A percentile compares a stretch with the other conserved stretches of the same genome.
phyloP scores from a whole-genome alignment of 805 yeast genomes.

The Allodekkera sacchari region DNA sequence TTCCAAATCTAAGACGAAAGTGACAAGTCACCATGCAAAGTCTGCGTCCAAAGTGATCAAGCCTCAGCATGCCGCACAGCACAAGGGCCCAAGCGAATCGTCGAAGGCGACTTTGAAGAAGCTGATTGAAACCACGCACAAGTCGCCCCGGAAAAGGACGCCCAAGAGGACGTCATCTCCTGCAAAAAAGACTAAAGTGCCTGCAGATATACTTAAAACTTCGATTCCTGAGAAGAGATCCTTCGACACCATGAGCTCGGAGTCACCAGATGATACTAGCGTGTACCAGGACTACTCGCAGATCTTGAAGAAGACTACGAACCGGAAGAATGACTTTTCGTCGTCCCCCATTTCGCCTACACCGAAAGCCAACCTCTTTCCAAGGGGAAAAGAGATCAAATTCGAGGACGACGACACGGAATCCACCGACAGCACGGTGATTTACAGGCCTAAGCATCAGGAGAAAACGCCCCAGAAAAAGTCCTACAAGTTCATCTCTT shows the following conservation, averaged over 20 bases:
- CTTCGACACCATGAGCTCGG: conserved; percentile 5
- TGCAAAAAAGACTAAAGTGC: not conserved
- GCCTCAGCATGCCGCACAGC: conserved; percentile 1
- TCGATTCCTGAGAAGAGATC: conserved; percentile 12
- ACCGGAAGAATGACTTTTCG: conserved; percentile 17
- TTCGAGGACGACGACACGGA: conserved; percentile 2
- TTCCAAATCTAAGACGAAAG: not conserved
- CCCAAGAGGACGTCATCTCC: not conserved
- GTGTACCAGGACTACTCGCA: conserved; percentile 16
- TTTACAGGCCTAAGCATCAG: not conserved
- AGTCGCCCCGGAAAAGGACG: not conserved
- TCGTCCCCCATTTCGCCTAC: conserved; percentile 12
- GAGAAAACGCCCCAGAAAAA: not conserved
- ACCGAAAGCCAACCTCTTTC: conserved; percentile 4
- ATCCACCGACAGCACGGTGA: not conserved
- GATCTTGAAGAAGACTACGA: conserved; percentile 14
- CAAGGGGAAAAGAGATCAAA: conserved; percentile 6
- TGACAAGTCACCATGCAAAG: too few relatives aligned
- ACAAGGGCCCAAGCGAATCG: conserved; percentile 1
- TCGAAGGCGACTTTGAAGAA: not conserved
- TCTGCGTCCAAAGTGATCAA: too few relatives aligned
- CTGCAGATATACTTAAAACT: not conserved
- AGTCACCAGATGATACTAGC: conserved; percentile 9
- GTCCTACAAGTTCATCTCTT: not conserved
- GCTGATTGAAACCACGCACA: conserved; percentile 2